Base-by-base conservation (phyloP, 1,139 yeast species). In the Geotrichum phurueaensis region DNA sequence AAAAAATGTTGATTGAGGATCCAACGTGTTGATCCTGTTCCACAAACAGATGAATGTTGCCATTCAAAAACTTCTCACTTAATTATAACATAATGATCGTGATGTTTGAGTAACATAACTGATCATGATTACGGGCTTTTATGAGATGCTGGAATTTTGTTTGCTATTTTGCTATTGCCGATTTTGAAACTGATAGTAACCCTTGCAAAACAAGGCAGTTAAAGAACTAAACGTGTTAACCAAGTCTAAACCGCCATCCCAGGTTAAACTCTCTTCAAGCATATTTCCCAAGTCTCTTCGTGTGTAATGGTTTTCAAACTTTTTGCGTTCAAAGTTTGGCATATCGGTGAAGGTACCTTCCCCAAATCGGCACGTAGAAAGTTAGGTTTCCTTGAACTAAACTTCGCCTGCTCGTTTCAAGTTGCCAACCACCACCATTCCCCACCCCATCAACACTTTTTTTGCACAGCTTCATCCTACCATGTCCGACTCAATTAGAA, bases 401-500 rank as follows among this genome's bases (percentile, higher is more conserved):
- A 39, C 47, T 39, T 10, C 18, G 10, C 10, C 47, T n/a, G 4
- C 9, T 15, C 18, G 20, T 39, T 39, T 39, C 47, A 39, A 15
- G n/a, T 39, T 39, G 20, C 20, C 18, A 39, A 39, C 47, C 47
- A 39, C 47, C 47, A 39, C 47, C 20, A 39, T 18, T 22, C 47
- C 7, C 47, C 10, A 39, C 18, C 18, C 20, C 9, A 39, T 13
- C 47, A 39, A n/a, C 20, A 18, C 20, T n/a, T 13, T 15, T 39
- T 39, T 39, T n/a, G 18, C 47, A 2, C 47, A 39, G 9, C 22
- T 53, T 45, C 52, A 33, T 10, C 36, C 54, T n/a, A 33, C 18
- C 36, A 59, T 59, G 61, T 33, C 57, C 10, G 55, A 57, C 47
- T 48, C 56, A 25, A 63, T 67, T 58, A 65, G 72, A 12, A 66